Base-by-base conservation (phyloP, 805 yeast genomes). In the Metschnikowia koreensis region DNA sequence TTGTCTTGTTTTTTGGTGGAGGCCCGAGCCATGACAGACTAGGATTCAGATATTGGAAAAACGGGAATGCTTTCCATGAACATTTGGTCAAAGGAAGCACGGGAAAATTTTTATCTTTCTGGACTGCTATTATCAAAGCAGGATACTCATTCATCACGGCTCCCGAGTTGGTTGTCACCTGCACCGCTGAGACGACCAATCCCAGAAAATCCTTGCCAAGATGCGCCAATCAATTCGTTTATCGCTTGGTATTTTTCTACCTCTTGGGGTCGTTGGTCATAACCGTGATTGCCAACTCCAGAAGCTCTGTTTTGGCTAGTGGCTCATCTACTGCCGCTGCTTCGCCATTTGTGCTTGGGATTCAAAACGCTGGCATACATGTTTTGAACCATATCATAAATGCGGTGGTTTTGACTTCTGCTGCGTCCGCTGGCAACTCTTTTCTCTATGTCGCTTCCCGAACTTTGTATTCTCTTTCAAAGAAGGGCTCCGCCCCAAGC, bases 331-430 rank as follows among this genome's bases (percentile, higher is more conserved):
- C 79, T 59, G 87, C 87, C 27, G 83, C 91, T 31, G 83, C 85
- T 15, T 82, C 86, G 16, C 94, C 96, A 0, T 89, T 86, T 61
- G 94, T 88, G 47, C 81, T 90, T 60, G 93, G 93, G 2, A 89
- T 90, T 90, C 78, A 77, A 68, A 77, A 75, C 50, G 70, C 89
- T 61, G 79, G 81, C 1, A 86, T 90, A 48, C 80, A 73, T 34
- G 84, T 80, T 0, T 73, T 89, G 44, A 96, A 96, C 33, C 81
- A 85, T 62, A 77, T 90, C 54, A 90, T 91, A 51, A 91, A 91
- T 67, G 96, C 82, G 1, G 80, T 89, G 31, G 77, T 90, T 50
- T 75, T 90, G 49, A 75, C 89, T 6, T 82, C 87, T 42, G 87
- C 86, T 11, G 70, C 74, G 17, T 71, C 76, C 7, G 74, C 58